Evolutionary conservation across 169 alveolate genomes (phyloP).

Genomic region (Plasmodium billcollinsi): DNA sequence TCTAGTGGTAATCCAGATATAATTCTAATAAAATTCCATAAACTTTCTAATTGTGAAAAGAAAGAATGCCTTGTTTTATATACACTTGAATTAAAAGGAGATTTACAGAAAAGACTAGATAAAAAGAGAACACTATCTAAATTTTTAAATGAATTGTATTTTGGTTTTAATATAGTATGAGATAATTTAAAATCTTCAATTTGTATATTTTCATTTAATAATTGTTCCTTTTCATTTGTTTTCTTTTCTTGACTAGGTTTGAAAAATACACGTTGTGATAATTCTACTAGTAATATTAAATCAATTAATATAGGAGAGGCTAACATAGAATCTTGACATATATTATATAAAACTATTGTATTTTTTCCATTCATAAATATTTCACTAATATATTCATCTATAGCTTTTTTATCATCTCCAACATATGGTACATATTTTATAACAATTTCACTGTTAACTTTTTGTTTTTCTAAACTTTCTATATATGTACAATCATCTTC

Average conservation of each 20-base stretch:
- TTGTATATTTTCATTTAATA: background rate
- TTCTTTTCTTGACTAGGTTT: slow-evolving; percentile 3
- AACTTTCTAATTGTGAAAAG: slow-evolving; percentile 64
- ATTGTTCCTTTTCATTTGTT: background rate
- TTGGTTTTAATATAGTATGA: slow-evolving; percentile 17
- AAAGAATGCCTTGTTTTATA: slow-evolving; percentile 76
- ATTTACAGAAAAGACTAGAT: slow-evolving; percentile 62
- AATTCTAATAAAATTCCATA: slow-evolving; percentile 35
- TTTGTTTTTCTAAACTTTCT: slow-evolving; percentile 56
- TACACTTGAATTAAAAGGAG: slow-evolving; percentile 49
- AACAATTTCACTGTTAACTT: slow-evolving; percentile 83
- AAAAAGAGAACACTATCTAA: slow-evolving; percentile 40
- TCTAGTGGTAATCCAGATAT: slow-evolving; percentile 61
- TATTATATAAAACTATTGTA: slow-evolving; percentile 90
- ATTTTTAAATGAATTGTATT: slow-evolving; percentile 15
- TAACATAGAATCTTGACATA: slow-evolving; percentile 93
- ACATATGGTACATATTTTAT: slow-evolving; percentile 93
- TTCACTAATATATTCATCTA: slow-evolving; percentile 92
- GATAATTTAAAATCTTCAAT: slow-evolving; percentile 33
- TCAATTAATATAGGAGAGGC: slow-evolving; percentile 93
- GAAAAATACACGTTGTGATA: slow-evolving; percentile 65
- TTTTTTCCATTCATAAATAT: slow-evolving; percentile 92
- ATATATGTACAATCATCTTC: slow-evolving; percentile 24
- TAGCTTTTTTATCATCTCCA: slow-evolving; percentile 94
- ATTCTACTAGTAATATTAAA: slow-evolving; percentile 89